Conservation (phyloP, 306 rosid species). For the Cucurbita pepo region DNA sequence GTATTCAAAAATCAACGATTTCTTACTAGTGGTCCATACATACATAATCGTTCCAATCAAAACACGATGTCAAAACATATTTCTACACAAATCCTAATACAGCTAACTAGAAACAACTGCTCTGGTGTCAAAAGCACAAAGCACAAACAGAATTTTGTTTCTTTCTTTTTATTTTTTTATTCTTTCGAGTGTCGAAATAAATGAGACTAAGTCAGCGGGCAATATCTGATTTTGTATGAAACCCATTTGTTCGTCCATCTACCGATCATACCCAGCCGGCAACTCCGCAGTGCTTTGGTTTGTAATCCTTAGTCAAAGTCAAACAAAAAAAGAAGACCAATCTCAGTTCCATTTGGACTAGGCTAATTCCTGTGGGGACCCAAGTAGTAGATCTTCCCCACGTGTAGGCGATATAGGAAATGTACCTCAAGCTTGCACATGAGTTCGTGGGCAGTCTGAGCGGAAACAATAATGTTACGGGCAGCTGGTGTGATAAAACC, state of each 20-base stretch:
- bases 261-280: constrained; percentile 59
- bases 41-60: background rate
- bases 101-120: background rate
- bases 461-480: constrained; percentile 90
- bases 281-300: constrained; percentile 42
- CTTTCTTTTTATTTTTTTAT: background rate
- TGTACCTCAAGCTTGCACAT: constrained; percentile 84
- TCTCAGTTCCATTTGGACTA: background rate
- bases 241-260: constrained; percentile 56
- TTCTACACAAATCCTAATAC: background rate
- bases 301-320: constrained; percentile 7
- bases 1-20: background rate
- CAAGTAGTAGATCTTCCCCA: background rate
- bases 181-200: background rate
- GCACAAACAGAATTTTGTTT: background rate
- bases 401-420: background rate
- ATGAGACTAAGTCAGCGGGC: constrained; percentile 36
- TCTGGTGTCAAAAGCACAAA: background rate
- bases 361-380: background rate
- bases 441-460: constrained; percentile 85
- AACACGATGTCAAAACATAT: background rate
- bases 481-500: constrained; percentile 81
- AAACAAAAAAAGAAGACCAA: background rate
- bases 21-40: background rate
- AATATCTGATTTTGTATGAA: constrained; percentile 43